Base-by-base conservation (phyloP, 371 early-diverging fungal genomes). In the Actinomortierella ambigua region DNA sequence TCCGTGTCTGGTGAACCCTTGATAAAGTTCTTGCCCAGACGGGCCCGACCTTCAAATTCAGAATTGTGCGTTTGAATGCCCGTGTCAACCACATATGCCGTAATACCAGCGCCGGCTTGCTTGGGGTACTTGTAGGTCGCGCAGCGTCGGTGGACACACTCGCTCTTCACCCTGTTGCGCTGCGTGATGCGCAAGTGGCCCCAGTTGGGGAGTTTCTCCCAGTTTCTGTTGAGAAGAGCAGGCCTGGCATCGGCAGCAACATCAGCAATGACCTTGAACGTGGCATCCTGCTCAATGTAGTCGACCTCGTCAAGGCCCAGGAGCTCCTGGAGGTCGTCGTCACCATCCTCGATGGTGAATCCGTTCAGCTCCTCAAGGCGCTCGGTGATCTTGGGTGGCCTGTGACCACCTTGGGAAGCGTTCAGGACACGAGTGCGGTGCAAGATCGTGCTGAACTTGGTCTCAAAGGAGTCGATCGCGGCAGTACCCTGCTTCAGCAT, bases 221-320 rank as follows among this genome's bases (percentile, higher is more conserved):
- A n/a, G n/a, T n/a, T n/a, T n/a, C n/a, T n/a, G n/a, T n/a, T n/a
- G n/a, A n/a, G n/a, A n/a, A n/a, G n/a, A n/a, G n/a, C n/a, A n/a
- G n/a, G n/a, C n/a, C n/a, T n/a, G n/a, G n/a, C n/a, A n/a, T n/a
- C n/a, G n/a, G n/a, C n/a, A n/a, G n/a, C n/a, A n/a, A n/a, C n/a
- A n/a, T n/a, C n/a, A n/a, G 27, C 28, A 23, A 47, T 50, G 27
- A 75, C 65, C 22, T 73, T 73, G 58, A 76, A 80, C 11, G 77
- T 34, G 18, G 80, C 59, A 58, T 86, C 84, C 20, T 73, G 55
- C 50, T 86, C 86, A 18, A 88, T 76, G 49, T 84, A 87, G 6
- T 78, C 86, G 22, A 87, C 63, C 23, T 71, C 73, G 3, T 64
- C 57, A 50, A 57, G 41, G 51, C 34, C 24, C 40, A 57, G 50